Base-by-base conservation (phyloP, 257 asterid genomes). In the Solanum microdontum region DNA sequence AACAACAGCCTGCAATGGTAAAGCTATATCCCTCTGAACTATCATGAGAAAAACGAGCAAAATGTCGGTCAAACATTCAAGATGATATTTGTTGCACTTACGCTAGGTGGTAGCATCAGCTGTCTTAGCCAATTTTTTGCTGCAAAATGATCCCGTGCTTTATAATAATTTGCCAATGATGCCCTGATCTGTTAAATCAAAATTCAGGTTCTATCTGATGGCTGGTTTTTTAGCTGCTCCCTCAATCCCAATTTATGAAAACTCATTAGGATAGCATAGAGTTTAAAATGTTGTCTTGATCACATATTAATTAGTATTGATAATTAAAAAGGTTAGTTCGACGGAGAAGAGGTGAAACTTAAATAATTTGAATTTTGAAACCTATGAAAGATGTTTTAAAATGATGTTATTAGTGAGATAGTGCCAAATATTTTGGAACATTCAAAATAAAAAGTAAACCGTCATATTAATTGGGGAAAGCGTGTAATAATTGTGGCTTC, bases 1-100 rank as follows among this genome's bases (percentile, higher is more conserved):
- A 87, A 87, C 82, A 89, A 88, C 91, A 89, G 84, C 87, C 75
- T 87, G 60, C 83, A 23, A 30, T 17, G 88, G 93, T 90, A 90
- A 79, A 24, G 68, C 66, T 48, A 40, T 83, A 40, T 83, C 83
- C 32, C 30, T 84, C 66, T 87, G 87, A 21, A 32, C 15, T 66
- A 62, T 79, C 86, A 37, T 82, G 84, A 86, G 34, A 82, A 39
- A 23, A 13, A 36, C 2, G 21, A 23, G 72, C 34, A 84, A 24
- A 80, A 24, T 45, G 48, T 21, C 11, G 5, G 19, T 51, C 68
- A 45, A 5, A 33, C 21, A 4, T 30, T 84, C 87, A 51, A 70
- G 68, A 84, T 45, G 17, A 7, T 33, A 33, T 39, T 84, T 86
- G 51, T 36, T 80, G 82, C 85, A 30, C 69, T 34, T 24, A 45